Evolutionary conservation across 2,329 filamentous ascomycete species (phyloP).

Genomic region (Acrodontium crateriforme): DNA sequence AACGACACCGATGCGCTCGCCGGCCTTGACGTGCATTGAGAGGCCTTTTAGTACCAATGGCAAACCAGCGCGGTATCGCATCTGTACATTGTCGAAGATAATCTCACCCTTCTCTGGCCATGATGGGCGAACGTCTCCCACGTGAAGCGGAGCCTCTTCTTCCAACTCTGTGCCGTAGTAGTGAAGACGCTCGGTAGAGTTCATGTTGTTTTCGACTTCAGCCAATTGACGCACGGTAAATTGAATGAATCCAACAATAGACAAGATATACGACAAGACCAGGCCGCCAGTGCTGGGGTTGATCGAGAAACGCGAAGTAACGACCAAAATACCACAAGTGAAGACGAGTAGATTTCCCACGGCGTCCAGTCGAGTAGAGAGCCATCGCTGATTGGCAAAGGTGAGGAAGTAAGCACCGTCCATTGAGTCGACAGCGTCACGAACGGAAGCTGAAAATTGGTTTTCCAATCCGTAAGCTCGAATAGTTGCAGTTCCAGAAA

Average conservation of each 20-base stretch:
- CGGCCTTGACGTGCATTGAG: slow-evolving; percentile 54
- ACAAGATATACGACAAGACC: slow-evolving; percentile 83
- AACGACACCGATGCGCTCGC: slow-evolving; percentile 69
- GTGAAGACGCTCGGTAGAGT: slow-evolving; percentile 79
- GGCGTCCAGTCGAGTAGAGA: slow-evolving; percentile 69
- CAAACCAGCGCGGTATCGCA: slow-evolving; percentile 37
- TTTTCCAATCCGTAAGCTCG: slow-evolving; percentile 74
- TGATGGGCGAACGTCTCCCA: slow-evolving; percentile 50
- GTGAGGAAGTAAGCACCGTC: slow-evolving; percentile 89
- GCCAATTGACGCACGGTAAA: slow-evolving; percentile 89
- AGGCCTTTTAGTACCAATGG: slow-evolving; percentile 37
- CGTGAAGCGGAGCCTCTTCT: slow-evolving; percentile 75
- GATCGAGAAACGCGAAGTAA: slow-evolving; percentile 78
- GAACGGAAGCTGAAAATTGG: slow-evolving; percentile 58
- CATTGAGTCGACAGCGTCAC: slow-evolving; percentile 73
- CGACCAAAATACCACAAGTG: slow-evolving; percentile 75
- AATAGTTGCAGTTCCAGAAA: slow-evolving; percentile 72
- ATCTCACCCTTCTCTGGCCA: slow-evolving; percentile 81
- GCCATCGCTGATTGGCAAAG: slow-evolving; percentile 90
- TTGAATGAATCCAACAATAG: slow-evolving; percentile 90
- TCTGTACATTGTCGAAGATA: slow-evolving; percentile 35
- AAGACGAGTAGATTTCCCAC: slow-evolving; percentile 80
- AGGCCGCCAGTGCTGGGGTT: slow-evolving; percentile 73
- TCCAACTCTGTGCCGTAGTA: slow-evolving; percentile 81
- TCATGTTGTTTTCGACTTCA: slow-evolving; percentile 97